Evolutionary conservation across 176 grass and related monocot genomes (phyloP), one percentile per base, ranked within the genome.

Genomic region (Musa schizocarpa): DNA sequence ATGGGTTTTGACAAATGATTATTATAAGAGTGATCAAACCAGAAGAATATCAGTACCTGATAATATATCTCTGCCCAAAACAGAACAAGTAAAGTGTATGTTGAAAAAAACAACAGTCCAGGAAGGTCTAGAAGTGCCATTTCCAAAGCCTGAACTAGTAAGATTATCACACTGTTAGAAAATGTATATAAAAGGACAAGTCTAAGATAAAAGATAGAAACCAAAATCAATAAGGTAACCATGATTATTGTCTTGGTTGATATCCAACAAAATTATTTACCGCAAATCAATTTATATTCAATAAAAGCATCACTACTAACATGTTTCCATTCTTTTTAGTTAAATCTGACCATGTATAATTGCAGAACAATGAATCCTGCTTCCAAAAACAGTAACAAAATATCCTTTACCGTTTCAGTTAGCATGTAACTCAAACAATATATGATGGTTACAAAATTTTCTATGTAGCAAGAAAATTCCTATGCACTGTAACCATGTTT

Each of bases 41-140:
- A 63, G 65, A 25, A 71, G 58, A 21, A 29, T 23, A 71, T 13
- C 70, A 58, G 64, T 19, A 87, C 85, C 85, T 99, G 88, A 87
- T 99, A 91, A 29, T 85, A 90, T 80, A 99, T 99, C 76, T 99
- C 95, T 65, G 88, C 95, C 95, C 95, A 99, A 74, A 92, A 94
- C 79, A 94, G 84, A 50, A 84, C 88, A 17, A 99, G 34, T 76
- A 92, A 64, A 81, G 87, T 86, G 34, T 99, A 99, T 19, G 88
- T 92, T 43, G 95, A 93, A 88, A 99, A 99, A 84, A 99, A 99
- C 69, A 84, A 84, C 74, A 99, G 76, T 17, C 95, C 88, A 61
- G 95, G 95, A 49, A 99, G 81, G 76, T 94, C 90, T 86, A 99
- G 84, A 82, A 99, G 87, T 73, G 92, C 80, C 73, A 88, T 86